These are phyloP conservation scores for Globisporangium barbulae DNA, from an alignment of 352 stramenopile genomes.

Conservation along the genomic window DNA sequence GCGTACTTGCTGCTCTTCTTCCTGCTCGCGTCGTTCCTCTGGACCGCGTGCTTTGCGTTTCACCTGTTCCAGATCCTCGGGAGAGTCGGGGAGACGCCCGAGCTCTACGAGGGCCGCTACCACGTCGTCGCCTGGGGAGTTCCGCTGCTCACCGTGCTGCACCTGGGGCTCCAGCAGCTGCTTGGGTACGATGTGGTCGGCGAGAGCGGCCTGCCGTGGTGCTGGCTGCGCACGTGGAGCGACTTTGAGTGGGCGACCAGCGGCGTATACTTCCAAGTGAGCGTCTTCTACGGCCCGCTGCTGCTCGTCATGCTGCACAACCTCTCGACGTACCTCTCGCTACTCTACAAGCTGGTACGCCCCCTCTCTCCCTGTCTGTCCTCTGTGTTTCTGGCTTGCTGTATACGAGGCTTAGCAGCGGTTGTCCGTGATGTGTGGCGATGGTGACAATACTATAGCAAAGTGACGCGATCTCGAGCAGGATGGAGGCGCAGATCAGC, in stretches of 20 bases:
- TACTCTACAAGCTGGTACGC: constrained; percentile 59
- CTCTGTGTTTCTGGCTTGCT: background rate
- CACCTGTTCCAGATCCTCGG: constrained; percentile 70
- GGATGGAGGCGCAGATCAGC: constrained; percentile 65
- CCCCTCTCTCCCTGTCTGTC: background rate
- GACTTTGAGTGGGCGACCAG: constrained; percentile 42
- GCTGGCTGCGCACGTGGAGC: constrained; percentile 74
- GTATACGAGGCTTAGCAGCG: background rate
- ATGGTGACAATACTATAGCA: constrained; percentile 10
- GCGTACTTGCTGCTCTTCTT: constrained; percentile 71
- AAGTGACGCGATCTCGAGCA: constrained; percentile 57
- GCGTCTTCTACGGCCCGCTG: constrained; percentile 57
- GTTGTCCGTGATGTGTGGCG: background rate
- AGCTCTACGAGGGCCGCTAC: constrained; percentile 69
- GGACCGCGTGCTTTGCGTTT: constrained; percentile 76
- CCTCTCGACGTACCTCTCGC: constrained; percentile 47
- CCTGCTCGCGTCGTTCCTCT: constrained; percentile 58
- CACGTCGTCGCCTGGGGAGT: constrained; percentile 68
- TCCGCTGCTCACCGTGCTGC: constrained; percentile 35
- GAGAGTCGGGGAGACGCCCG: constrained; percentile 41
- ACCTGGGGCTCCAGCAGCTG: constrained; percentile 43
- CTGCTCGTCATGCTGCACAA: constrained; percentile 58
- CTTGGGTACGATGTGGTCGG: constrained; percentile 51
- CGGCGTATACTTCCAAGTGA: constrained; percentile 59
- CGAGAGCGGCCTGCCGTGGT: constrained; percentile 66